Evolutionary conservation across 164 flowering plant species (phyloP).

Genomic region (Protea cynaroides): DNA sequence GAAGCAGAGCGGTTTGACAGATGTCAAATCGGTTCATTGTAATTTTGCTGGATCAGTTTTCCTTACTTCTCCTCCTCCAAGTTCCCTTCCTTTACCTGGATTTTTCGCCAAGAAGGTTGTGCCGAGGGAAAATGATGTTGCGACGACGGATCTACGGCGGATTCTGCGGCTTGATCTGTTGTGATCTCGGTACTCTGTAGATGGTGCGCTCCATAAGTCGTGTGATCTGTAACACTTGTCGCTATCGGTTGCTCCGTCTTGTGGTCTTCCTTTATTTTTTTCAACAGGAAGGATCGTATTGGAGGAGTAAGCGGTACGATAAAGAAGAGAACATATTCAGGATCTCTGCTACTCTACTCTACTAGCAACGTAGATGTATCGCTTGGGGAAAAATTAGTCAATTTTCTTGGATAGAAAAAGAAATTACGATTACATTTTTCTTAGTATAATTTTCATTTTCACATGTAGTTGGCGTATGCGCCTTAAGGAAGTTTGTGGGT

Average conservation of each 20-base stretch:
- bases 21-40: not conserved
- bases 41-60: constrained; percentile 11
- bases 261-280: not conserved
- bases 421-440: too few relatives aligned
- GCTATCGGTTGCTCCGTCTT: not conserved
- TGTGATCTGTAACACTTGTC: not conserved
- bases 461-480: too few relatives aligned
- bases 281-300: constrained; percentile 1
- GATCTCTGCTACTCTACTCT: not conserved
- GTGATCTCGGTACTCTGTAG: not conserved
- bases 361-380: too few relatives aligned
- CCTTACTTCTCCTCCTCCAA: constrained; percentile 11
- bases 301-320: not conserved
- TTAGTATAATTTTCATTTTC: not conserved
- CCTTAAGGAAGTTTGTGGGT: too few relatives aligned
- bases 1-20: constrained; percentile 7
- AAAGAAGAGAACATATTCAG: not conserved
- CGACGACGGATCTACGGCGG: constrained; percentile 11
- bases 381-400: not conserved
- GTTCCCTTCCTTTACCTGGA: constrained; percentile 14
- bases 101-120: constrained; percentile 3
- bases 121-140: constrained; percentile 1
- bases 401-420: too few relatives aligned
- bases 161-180: constrained; percentile 8
- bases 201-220: not conserved